Evolutionary conservation across 140 eudicot species (phyloP).

Genomic region (Anethum foeniculum): DNA sequence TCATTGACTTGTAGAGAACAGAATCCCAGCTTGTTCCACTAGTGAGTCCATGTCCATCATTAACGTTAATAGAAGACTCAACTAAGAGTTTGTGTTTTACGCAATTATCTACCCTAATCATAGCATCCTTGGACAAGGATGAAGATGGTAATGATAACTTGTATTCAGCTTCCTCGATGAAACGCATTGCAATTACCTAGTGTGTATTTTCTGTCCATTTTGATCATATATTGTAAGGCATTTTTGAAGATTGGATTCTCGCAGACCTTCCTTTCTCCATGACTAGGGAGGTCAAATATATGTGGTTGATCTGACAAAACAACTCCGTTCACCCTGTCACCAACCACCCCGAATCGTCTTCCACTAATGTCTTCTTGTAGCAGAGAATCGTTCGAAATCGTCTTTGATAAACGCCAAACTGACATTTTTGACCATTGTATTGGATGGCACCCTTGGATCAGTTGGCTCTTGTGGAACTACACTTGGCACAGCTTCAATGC

Average conservation of each 20-base stretch:
- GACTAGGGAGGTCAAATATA: constrained; percentile 25
- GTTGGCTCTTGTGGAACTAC: too few relatives aligned
- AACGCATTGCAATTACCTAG: constrained; percentile 13
- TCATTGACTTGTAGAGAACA: too few relatives aligned
- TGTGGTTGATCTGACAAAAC: too few relatives aligned
- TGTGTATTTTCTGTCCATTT: constrained; percentile 1
- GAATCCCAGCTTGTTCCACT: constrained; percentile 21
- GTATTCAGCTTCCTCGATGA: constrained; percentile 25
- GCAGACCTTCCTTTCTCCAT: not conserved
- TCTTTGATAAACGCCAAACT: too few relatives aligned
- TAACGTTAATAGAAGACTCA: not conserved
- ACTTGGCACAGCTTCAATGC: constrained; percentile 20
- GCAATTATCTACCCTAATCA: constrained; percentile 13
- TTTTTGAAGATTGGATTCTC: constrained; percentile 13
- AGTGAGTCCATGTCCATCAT: not conserved
- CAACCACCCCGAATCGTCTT: too few relatives aligned
- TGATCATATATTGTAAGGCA: not conserved
- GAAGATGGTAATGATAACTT: constrained; percentile 7
- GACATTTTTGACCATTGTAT: too few relatives aligned
- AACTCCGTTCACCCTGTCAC: too few relatives aligned
- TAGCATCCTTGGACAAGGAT: constrained; percentile 1
- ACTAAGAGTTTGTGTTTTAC: constrained; percentile 2
- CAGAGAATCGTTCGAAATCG: too few relatives aligned
- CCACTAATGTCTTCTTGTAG: too few relatives aligned
- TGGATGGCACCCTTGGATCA: too few relatives aligned